phyloP scores from a whole-genome alignment of 2,329 filamentous ascomycete genomes.

The Coniochaeta hoffmannii region DNA sequence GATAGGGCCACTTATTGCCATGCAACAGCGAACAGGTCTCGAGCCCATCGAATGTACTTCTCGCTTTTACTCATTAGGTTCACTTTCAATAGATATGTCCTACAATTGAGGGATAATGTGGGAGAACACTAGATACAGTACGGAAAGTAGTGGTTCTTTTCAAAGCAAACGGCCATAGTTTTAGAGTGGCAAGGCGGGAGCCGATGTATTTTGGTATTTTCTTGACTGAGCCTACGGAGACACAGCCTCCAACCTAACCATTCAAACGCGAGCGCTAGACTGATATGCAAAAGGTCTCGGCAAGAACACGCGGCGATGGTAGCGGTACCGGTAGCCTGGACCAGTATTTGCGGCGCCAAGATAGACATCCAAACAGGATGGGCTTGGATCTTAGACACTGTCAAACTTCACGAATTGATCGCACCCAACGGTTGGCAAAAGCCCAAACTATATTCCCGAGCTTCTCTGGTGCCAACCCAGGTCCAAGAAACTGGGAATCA shows the following conservation, averaged over 20 bases:
- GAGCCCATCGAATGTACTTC: background rate
- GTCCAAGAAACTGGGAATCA: constrained; percentile 1
- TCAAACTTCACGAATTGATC: background rate
- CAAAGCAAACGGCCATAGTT: background rate
- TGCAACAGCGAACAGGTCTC: background rate
- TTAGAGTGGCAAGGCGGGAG: background rate
- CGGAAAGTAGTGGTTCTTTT: background rate
- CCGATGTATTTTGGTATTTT: background rate
- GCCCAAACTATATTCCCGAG: background rate
- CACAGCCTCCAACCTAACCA: too few species aligned
- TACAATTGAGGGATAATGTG: too few species aligned
- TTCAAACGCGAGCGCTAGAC: background rate
- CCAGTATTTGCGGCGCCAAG: background rate
- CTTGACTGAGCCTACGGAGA: too few species aligned
- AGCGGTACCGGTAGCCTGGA: background rate
- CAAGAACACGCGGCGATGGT: background rate
- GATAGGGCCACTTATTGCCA: background rate
- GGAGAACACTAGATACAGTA: too few species aligned
- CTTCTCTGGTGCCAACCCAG: background rate
- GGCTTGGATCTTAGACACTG: background rate
- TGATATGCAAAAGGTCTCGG: background rate
- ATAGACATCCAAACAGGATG: background rate
- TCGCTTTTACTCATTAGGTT: background rate
- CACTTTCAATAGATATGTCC: too few species aligned
- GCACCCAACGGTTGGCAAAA: background rate